Percentiles rank a stretch among this genome's conserved stretches.
Evolutionary conservation across 1,284 basidiomycete species (phyloP).

Genomic region (Puccinia novopanici): DNA sequence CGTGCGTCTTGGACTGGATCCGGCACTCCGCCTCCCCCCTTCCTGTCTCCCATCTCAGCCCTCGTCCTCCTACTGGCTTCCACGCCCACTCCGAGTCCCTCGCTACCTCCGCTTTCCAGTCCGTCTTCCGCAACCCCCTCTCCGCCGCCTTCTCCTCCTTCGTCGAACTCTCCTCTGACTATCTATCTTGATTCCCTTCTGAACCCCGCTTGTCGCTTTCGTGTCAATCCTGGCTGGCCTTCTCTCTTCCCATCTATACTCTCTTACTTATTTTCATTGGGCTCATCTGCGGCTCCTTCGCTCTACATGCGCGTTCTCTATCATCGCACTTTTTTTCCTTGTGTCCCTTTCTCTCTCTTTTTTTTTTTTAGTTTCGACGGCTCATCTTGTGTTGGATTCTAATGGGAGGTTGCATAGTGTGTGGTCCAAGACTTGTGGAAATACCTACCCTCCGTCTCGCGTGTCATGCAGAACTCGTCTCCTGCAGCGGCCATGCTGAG

Average conservation of each 20-base stretch:
- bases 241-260: not conserved
- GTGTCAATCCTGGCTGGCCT: not conserved
- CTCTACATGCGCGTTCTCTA: too few species aligned
- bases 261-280: not conserved
- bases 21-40: not conserved
- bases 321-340: not conserved
- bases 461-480: too few species aligned
- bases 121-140: slow-evolving; percentile 15
- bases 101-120: slow-evolving; percentile 7
- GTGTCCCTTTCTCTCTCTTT: not conserved
- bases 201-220: not conserved
- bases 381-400: too few species aligned
- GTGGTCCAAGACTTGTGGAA: too few species aligned
- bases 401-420: too few species aligned
- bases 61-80: not conserved
- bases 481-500: too few species aligned
- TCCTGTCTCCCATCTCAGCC: not conserved
- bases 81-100: not conserved
- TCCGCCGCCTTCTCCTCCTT: slow-evolving; percentile 17
- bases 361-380: not conserved
- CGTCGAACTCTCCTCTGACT: slow-evolving; percentile 4
- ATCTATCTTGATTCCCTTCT: not conserved
- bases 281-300: too few species aligned
- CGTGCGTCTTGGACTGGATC: slow-evolving; percentile 16
- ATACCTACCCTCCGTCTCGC: too few species aligned